These are phyloP conservation scores for Thuja plicata DNA, from an alignment of 83 land plant species.

Conservation along the genomic window DNA sequence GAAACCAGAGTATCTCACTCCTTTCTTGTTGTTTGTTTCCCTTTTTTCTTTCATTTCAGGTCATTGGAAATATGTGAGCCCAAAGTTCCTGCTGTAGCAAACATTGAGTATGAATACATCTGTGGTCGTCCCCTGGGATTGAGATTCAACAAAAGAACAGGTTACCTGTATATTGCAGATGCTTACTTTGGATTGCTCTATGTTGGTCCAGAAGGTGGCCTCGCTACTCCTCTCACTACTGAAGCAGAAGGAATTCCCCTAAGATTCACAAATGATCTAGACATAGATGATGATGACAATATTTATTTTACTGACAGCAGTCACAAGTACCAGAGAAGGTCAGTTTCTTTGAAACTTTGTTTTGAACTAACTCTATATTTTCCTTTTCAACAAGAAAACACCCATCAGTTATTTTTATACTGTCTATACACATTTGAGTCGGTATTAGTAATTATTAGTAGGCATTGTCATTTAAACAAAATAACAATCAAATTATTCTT, in stretches of 20 bases:
- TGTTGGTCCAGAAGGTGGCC: slow-evolving; percentile 68
- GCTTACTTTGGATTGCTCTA: slow-evolving; percentile 77
- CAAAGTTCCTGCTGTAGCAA: slow-evolving; percentile 27
- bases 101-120: slow-evolving; percentile 53
- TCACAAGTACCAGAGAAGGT: slow-evolving; percentile 73
- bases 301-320: slow-evolving; percentile 90
- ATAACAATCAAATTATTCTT: background rate
- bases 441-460: background rate
- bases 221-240: slow-evolving; percentile 49
- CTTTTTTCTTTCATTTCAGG: background rate
- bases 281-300: slow-evolving; percentile 60
- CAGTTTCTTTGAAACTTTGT: background rate
- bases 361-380: background rate
- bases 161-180: slow-evolving; percentile 87
- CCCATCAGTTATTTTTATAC: background rate
- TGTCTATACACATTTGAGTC: too few relatives aligned
- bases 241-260: slow-evolving; percentile 59
- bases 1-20: background rate
- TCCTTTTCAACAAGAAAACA: background rate
- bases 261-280: slow-evolving; percentile 72
- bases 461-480: background rate
- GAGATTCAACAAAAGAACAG: slow-evolving; percentile 60
- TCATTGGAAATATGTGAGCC: slow-evolving; percentile 33
- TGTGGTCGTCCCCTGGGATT: slow-evolving; percentile 94
- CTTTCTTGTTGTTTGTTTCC: background rate